phyloP scores from a whole-genome alignment of 805 yeast genomes.

The Wickerhamomyces canadensis region DNA sequence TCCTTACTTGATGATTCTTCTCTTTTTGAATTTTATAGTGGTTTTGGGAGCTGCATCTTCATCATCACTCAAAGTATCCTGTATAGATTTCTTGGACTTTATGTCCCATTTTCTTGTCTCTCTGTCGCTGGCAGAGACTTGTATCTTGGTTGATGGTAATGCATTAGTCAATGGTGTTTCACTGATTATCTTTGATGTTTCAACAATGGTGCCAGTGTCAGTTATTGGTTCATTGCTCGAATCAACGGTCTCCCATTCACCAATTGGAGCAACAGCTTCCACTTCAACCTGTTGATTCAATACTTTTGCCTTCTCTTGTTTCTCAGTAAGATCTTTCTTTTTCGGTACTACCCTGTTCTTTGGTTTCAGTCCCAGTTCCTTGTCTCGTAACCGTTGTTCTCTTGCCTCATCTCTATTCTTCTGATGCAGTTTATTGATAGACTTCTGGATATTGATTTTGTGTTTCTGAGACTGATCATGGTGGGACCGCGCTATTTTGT shows the following conservation, averaged over 20 bases:
- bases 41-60: slow-evolving; percentile 5
- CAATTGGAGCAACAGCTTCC: slow-evolving; percentile 5
- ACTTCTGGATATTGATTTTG: slow-evolving; percentile 17
- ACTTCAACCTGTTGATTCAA: too few species aligned
- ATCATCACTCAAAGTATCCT: slow-evolving; percentile 11
- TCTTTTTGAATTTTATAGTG: slow-evolving; percentile 16
- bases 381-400: slow-evolving; percentile 13
- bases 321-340: too few species aligned
- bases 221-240: neutral
- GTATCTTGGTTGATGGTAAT: too few species aligned
- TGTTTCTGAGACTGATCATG: slow-evolving; percentile 33
- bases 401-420: slow-evolving; percentile 18
- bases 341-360: too few species aligned
- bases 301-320: slow-evolving; percentile 2
- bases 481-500: slow-evolving; percentile 24
- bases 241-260: slow-evolving; percentile 15
- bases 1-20: slow-evolving; percentile 10
- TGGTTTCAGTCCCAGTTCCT: slow-evolving; percentile 9
- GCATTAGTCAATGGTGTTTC: too few species aligned
- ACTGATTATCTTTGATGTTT: too few species aligned
- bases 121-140: slow-evolving; percentile 12
- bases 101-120: slow-evolving; percentile 27
- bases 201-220: neutral
- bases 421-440: slow-evolving; percentile 23
- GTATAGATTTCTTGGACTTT: slow-evolving; percentile 10